phyloP scores from a whole-genome alignment of 2,329 filamentous ascomycete genomes.

The Capronia americana region DNA sequence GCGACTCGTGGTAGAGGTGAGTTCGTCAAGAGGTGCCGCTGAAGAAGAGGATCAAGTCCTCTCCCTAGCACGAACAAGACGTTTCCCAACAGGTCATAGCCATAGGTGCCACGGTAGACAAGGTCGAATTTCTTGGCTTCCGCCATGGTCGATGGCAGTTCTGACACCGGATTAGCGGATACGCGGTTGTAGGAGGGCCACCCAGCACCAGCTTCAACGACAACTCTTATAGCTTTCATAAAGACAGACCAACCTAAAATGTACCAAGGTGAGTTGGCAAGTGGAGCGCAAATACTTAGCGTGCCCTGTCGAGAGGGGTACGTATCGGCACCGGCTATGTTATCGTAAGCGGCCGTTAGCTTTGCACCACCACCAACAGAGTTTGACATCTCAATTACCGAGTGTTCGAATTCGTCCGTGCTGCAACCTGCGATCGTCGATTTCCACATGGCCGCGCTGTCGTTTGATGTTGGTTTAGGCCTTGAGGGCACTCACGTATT shows the following conservation, averaged over 20 bases:
- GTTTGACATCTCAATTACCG: not conserved
- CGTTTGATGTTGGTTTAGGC: conserved; percentile 44
- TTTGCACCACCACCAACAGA: conserved; percentile 1
- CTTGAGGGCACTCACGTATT: conserved; percentile 49
- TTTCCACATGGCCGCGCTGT: conserved; percentile 14
- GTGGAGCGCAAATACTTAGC: not conserved
- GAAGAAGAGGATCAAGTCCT: conserved; percentile 28
- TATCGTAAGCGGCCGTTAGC: not conserved
- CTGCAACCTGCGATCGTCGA: not conserved
- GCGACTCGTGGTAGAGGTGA: conserved; percentile 23
- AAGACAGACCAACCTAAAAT: not conserved
- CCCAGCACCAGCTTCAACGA: not conserved
- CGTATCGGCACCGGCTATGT: not conserved
- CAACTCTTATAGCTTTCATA: not conserved
- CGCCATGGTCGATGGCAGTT: conserved; percentile 5
- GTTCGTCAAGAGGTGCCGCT: conserved; percentile 25
- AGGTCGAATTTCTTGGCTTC: conserved; percentile 17
- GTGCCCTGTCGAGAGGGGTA: not conserved
- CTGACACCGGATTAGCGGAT: not conserved
- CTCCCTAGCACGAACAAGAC: conserved; percentile 29
- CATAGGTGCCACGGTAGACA: conserved; percentile 22
- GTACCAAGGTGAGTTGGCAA: not conserved
- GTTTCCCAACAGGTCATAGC: conserved; percentile 22
- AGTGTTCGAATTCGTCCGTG: not conserved
- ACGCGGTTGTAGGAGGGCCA: not conserved